phyloP scores from a whole-genome alignment of 2,329 filamentous ascomycete species.

The Stachybotrys chartarum region DNA sequence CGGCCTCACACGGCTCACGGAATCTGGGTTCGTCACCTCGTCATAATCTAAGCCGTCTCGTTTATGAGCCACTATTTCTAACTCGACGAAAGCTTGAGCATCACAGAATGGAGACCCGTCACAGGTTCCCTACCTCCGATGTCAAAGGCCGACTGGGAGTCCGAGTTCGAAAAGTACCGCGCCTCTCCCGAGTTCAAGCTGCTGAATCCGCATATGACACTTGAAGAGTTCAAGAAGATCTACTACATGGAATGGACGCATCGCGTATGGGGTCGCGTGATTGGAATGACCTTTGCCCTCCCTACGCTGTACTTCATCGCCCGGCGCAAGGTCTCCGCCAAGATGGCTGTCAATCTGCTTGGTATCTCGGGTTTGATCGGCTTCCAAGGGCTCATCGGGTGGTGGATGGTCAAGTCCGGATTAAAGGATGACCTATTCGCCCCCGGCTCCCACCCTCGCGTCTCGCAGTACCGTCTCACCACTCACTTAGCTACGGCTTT shows the following conservation, averaged over 20 bases:
- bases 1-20: conserved; percentile 85
- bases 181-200: conserved; percentile 87
- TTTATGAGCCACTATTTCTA: neutral
- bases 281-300: conserved; percentile 82
- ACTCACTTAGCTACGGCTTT: conserved; percentile 89
- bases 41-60: neutral
- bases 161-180: conserved; percentile 88
- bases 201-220: conserved; percentile 86
- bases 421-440: conserved; percentile 94
- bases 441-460: conserved; percentile 81
- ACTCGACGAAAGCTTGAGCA: conserved; percentile 62
- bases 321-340: conserved; percentile 66
- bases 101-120: conserved; percentile 97
- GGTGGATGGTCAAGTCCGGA: conserved; percentile 99
- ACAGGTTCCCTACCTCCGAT: conserved; percentile 85
- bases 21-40: conserved; percentile 67
- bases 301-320: conserved; percentile 86
- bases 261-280: conserved; percentile 85
- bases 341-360: conserved; percentile 68
- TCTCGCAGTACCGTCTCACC: conserved; percentile 89
- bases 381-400: conserved; percentile 90
- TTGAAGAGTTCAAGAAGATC: conserved; percentile 95
- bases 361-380: conserved; percentile 87
- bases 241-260: conserved; percentile 99
- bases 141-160: conserved; percentile 75